phyloP scores from a whole-genome alignment of 345 rosid genomes.

The Rhodamnia rubescens region DNA sequence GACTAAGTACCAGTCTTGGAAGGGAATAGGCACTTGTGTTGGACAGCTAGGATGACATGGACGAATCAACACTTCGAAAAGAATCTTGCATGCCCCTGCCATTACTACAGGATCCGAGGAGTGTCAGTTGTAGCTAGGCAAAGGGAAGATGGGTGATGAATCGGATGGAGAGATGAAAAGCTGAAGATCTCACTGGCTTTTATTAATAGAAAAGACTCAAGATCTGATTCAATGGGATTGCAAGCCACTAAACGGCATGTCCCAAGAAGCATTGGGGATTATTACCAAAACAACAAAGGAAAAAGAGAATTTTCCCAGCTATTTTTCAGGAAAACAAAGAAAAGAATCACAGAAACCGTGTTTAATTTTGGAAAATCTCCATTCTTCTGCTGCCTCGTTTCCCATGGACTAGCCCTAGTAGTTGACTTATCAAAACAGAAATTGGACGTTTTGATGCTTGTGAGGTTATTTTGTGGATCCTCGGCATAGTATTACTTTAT shows the following conservation, averaged over 20 bases:
- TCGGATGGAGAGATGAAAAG: neutral
- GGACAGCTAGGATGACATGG: neutral
- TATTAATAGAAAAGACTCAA: neutral
- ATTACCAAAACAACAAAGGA: neutral
- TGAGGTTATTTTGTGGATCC: neutral
- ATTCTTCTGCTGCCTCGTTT: neutral
- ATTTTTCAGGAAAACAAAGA: neutral
- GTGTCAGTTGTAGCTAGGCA: neutral
- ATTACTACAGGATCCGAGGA: neutral
- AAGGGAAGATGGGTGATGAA: neutral
- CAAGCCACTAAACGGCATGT: neutral
- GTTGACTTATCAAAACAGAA: neutral
- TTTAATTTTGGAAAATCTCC: neutral
- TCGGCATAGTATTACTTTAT: neutral
- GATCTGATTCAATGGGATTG: neutral
- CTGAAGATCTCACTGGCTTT: neutral
- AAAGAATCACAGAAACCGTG: neutral
- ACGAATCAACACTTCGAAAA: neutral
- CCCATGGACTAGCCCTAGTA: neutral
- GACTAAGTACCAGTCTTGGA: neutral
- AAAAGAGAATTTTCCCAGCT: neutral
- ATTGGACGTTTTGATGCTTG: neutral
- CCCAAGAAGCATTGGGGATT: neutral
- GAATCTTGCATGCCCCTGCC: neutral
- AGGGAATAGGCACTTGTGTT: neutral